Conservation (phyloP, 805 yeast genomes). For the Metschnikowia noctiluminum region DNA sequence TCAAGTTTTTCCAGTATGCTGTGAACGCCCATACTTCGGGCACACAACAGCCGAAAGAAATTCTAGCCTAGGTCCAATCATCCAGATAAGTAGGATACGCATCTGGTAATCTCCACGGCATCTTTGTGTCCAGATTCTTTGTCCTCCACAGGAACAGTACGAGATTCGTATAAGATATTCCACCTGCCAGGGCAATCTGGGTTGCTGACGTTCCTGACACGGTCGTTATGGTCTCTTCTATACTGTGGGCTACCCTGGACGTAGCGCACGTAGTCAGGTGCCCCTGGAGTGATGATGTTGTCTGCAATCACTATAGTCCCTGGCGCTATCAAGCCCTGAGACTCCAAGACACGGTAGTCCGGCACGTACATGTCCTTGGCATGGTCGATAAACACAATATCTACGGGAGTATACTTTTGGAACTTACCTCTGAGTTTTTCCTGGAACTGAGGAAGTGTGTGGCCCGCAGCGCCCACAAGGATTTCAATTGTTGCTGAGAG, state of each 20-base stretch:
- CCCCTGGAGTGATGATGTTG: conserved; percentile 35
- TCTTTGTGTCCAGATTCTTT: conserved; percentile 17
- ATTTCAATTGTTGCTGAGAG: conserved; percentile 28
- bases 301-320: conserved; percentile 41
- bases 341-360: conserved; percentile 41
- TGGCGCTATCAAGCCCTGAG: conserved; percentile 35
- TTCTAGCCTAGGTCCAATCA: neutral
- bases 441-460: conserved; percentile 26
- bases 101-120: conserved; percentile 32
- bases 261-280: conserved; percentile 38
- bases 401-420: conserved; percentile 22
- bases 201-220: conserved; percentile 26
- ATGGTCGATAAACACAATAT: conserved; percentile 42
- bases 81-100: conserved; percentile 26
- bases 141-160: conserved; percentile 20
- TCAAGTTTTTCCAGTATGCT: neutral
- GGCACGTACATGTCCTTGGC: conserved; percentile 36
- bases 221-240: conserved; percentile 28
- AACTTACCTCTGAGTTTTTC: conserved; percentile 11
- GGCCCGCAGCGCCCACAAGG: conserved; percentile 31
- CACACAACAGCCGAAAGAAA: too few relatives aligned
- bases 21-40: too few relatives aligned
- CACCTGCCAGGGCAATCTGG: conserved; percentile 33
- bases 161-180: conserved; percentile 39
- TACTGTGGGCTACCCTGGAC: conserved; percentile 36